Percentiles rank a stretch among this genome's conserved stretches.
phyloP scores from a whole-genome alignment of 139 green algal species.

The Cymbomonas tetramitiformis region DNA sequence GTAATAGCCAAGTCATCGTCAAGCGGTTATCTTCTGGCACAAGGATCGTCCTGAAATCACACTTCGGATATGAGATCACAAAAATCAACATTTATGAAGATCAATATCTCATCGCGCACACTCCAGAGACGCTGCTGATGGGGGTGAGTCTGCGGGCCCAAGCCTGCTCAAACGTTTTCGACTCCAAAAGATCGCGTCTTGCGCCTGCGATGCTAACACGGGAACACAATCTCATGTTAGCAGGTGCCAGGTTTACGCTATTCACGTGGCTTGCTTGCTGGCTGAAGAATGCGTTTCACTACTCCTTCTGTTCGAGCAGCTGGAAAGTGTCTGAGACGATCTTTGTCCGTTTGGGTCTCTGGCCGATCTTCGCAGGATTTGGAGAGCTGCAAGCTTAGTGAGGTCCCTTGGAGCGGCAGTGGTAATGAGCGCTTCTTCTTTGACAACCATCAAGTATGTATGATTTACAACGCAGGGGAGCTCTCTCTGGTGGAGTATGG shows the following conservation, averaged over 20 bases:
- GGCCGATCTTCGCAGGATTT: no score
- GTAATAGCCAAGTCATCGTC: conserved; percentile 47
- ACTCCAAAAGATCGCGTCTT: no score
- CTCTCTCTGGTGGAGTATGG: conserved; percentile 42
- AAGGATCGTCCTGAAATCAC: conserved; percentile 41
- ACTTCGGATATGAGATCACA: conserved; percentile 39
- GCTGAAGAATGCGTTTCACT: no score
- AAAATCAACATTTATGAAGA: conserved; percentile 57
- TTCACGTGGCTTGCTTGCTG: no score
- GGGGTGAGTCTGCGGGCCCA: no score
- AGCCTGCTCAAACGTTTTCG: no score
- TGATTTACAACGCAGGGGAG: conserved; percentile 55
- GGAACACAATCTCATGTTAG: no score
- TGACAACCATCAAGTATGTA: conserved; percentile 50
- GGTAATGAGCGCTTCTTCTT: conserved; percentile 51
- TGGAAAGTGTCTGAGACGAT: no score
- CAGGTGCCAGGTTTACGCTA: no score
- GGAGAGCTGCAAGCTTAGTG: conserved; percentile 50
- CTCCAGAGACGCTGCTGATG: conserved; percentile 50
- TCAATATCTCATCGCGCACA: conserved; percentile 50
- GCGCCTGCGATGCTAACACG: no score
- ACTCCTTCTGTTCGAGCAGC: no score
- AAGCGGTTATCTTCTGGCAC: conserved; percentile 45
- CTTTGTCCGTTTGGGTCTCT: no score
- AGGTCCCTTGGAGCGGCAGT: conserved; percentile 42